Percentiles rank a stretch among this genome's conserved stretches.
Conservation (phyloP, 2,329 filamentous ascomycete species). For the Coniochaeta ligniaria region DNA sequence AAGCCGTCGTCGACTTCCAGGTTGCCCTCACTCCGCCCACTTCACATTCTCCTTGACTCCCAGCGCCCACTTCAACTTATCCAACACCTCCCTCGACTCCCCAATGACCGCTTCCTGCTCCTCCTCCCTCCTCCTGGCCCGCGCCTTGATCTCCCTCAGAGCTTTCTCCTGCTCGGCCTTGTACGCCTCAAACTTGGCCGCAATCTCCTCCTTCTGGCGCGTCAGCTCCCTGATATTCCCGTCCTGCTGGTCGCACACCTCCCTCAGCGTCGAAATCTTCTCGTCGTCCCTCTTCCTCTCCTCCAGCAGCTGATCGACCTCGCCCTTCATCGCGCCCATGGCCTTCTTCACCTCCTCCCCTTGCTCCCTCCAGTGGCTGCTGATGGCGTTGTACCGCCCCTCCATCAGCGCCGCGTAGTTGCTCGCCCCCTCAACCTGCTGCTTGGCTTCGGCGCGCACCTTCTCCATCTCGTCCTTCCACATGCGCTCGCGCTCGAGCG, state of each 20-base stretch:
- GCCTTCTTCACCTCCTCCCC: conserved; percentile 52
- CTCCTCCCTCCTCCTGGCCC: conserved; percentile 49
- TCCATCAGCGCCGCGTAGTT: conserved; percentile 60
- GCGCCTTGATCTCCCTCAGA: conserved; percentile 50
- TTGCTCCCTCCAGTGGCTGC: conserved; percentile 60
- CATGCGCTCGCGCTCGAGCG: conserved; percentile 50
- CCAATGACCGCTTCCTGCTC: conserved; percentile 53
- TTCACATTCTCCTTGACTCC: conserved; percentile 56
- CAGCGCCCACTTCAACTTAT: conserved; percentile 68
- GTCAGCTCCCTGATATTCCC: conserved; percentile 55
- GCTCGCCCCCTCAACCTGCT: conserved; percentile 59
- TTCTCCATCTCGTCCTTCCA: conserved; percentile 61
- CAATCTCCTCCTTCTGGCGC: conserved; percentile 56
- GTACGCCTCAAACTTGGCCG: conserved; percentile 54
- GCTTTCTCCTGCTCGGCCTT: conserved; percentile 56
- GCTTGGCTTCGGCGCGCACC: conserved; percentile 48
- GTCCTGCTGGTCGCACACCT: conserved; percentile 67
- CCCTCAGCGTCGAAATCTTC: conserved; percentile 56
- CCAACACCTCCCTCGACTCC: conserved; percentile 52
- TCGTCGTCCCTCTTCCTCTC: conserved; percentile 54
- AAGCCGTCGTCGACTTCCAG: background rate
- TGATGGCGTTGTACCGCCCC: conserved; percentile 61
- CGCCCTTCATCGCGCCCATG: conserved; percentile 39
- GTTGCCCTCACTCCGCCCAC: conserved; percentile 40
- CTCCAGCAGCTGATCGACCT: conserved; percentile 47